Conservation (phyloP, 257 asterid species). For the Solanum neorickii region DNA sequence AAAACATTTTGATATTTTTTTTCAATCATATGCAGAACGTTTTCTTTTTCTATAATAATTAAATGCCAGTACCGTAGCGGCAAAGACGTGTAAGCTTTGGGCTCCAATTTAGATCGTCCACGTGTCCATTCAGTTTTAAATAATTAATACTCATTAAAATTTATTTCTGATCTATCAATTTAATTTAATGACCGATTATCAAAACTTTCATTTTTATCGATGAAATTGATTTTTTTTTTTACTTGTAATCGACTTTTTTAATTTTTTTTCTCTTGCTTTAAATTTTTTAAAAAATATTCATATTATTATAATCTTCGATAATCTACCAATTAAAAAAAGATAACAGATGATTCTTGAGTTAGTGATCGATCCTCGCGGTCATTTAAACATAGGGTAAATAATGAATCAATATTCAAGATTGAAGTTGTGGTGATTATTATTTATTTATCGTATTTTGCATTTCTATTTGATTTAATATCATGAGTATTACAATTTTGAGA, state of each 20-base stretch:
- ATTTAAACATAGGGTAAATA: neutral
- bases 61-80: neutral
- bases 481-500: neutral
- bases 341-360: neutral
- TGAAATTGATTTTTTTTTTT: no score
- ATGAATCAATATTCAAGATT: neutral
- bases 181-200: neutral
- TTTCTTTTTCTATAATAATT: no score
- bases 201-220: neutral
- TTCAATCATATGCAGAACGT: neutral
- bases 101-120: neutral
- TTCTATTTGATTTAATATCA: neutral
- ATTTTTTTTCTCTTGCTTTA: no score
- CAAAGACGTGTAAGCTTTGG: neutral
- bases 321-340: neutral
- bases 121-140: neutral
- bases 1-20: neutral
- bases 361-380: neutral
- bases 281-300: neutral
- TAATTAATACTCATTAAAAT: neutral
- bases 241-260: neutral
- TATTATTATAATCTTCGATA: rapidly evolving
- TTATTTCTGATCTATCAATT: neutral
- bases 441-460: neutral
- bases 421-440: neutral